Evolutionary conservation across 1,284 basidiomycete genomes (phyloP), one percentile per base, ranked within the genome.

Genomic region (Acaromyces ingoldii): DNA sequence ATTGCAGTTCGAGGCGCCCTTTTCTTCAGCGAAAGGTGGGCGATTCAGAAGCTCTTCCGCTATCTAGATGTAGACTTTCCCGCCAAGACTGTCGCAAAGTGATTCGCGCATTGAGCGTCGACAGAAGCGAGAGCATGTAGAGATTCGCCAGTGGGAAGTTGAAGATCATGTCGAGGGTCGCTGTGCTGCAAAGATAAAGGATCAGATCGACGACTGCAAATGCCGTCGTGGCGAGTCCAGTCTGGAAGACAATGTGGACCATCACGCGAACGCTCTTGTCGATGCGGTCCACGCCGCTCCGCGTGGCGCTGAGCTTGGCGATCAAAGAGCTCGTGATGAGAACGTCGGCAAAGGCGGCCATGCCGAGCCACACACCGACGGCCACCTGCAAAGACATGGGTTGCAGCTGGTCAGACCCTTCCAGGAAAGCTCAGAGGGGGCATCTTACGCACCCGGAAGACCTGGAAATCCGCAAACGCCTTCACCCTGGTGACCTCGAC

Each of bases 51-150:
- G n/a, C n/a, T n/a, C n/a, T n/a, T n/a, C n/a, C n/a, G n/a, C n/a
- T n/a, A n/a, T n/a, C n/a, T n/a, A n/a, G n/a, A n/a, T n/a, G n/a
- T n/a, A n/a, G n/a, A n/a, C n/a, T n/a, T n/a, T n/a, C n/a, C n/a
- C n/a, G n/a, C n/a, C n/a, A n/a, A n/a, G n/a, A n/a, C n/a, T n/a
- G n/a, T n/a, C n/a, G n/a, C n/a, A n/a, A n/a, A n/a, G n/a, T n/a
- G n/a, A n/a, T n/a, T n/a, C 68, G 62, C 2, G 68, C 67, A 45
- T 71, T 71, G 58, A 71, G 62, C 21, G 67, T 71, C n/a, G 65
- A 67, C 9, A 71, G 62, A 39, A 71, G 52, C 46, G 68, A 65
- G 61, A 69, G 69, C 66, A 65, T 57, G 48, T 71, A 71, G 19
- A 71, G 65, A 61, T 71, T 71, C 47, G 68, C 64, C 19, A 69